Base-by-base conservation (phyloP, 2,329 filamentous ascomycete genomes). In the Trichophaea hybrida region DNA sequence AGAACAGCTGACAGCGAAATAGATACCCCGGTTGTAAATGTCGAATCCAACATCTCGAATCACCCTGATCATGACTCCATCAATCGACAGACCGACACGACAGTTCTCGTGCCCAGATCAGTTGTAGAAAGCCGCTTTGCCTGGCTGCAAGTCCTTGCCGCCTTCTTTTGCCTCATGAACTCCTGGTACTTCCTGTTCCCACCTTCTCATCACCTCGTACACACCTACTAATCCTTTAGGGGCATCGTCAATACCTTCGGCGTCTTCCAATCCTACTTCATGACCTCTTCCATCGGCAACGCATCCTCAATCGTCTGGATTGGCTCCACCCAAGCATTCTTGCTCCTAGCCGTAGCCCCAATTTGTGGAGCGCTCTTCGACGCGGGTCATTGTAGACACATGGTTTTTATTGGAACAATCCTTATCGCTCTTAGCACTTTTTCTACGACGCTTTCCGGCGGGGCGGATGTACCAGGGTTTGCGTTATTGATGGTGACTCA, bases 161-260 rank as follows among this genome's bases (percentile, higher is more conserved):
- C 70, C 7, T 72, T 71, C 60, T 66, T 71, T 6, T 62, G 72
- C 58, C 69, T 74, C 38, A 67, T 72, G 32, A 66, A 69, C 38
- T 73, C 72, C n/a, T 75, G 71, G 69, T 17, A 24, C 12, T 51
- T 33, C 17, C 48, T 24, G 10, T 24, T 12, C 48, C 38, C 38
- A 10, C 38, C n/a, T 43, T 4, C 38, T 10, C 38, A 43, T 43
- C 1, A 10, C 38, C 38, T 15, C 38, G 38, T 10, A 43, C 38
- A 15, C 38, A 10, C 38, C 38, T 10, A 43, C 38, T 43, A 43
- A 43, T 15, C 38, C 48, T 17, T 4, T 24, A 50, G 37, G 60
- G 78, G 78, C 37, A 74, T 76, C 64, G 74, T 78, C 64, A 78
- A 76, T 69, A 78, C 77, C 1, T 81, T 80, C 60, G 78, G 78